Percentiles rank a stretch among this genome's conserved stretches.
These are phyloP conservation scores for Leishmania mexicana DNA, from an alignment of 208 protist genomes.

Conservation along the genomic window DNA sequence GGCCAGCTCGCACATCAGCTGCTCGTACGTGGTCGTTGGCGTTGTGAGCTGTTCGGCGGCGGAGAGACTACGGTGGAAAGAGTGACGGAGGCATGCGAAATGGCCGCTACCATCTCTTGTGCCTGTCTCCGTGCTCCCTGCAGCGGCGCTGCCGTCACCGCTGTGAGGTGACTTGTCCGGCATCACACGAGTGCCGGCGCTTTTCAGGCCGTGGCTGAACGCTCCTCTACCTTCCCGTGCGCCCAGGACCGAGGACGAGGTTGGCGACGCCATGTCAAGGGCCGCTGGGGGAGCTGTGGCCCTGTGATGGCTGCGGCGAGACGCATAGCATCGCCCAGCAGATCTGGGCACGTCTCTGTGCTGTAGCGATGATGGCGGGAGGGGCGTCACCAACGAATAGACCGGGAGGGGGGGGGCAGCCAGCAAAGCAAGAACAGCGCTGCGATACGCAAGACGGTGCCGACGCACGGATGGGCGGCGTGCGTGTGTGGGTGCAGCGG, in stretches of 20 bases:
- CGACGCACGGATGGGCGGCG: not conserved
- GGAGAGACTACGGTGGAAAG: not conserved
- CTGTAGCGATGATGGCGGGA: not conserved
- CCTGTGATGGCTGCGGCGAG: not conserved
- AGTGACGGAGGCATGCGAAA: not conserved
- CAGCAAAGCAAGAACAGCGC: not conserved
- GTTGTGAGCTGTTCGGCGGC: not conserved
- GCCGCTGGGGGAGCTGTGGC: not conserved
- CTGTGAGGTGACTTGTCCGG: not conserved
- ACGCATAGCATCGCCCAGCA: not conserved
- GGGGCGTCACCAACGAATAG: not conserved
- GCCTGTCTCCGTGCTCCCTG: not conserved
- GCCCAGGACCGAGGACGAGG: not conserved
- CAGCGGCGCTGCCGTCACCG: not conserved
- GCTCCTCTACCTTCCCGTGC: not conserved
- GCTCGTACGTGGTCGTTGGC: not conserved
- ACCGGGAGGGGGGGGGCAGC: not conserved
- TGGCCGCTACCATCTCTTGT: not conserved
- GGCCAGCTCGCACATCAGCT: conserved; percentile 5
- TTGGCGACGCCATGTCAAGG: not conserved
- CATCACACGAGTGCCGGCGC: too few species aligned
- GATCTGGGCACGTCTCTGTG: not conserved
- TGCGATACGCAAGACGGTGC: not conserved
- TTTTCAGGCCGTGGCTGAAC: not conserved
- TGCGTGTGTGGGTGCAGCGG: not conserved